These are phyloP conservation scores for Colletotrichum caudatum DNA, from an alignment of 2,329 filamentous ascomycete genomes.

Conservation along the genomic window DNA sequence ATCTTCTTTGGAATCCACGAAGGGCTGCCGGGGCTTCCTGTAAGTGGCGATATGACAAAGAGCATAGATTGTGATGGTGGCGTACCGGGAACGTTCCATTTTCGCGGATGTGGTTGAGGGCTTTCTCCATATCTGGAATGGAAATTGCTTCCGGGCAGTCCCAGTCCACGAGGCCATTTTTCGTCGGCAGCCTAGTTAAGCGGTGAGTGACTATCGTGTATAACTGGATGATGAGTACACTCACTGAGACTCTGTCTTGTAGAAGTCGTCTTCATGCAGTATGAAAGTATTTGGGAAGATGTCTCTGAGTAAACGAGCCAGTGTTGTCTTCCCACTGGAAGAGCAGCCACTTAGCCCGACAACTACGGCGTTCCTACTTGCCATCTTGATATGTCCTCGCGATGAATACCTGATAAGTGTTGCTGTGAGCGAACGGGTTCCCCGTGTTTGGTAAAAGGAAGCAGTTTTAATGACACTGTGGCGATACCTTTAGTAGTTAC, in stretches of 20 bases:
- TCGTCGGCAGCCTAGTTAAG: slow-evolving; percentile 62
- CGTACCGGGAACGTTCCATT: slow-evolving; percentile 75
- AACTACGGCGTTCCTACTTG: slow-evolving; percentile 66
- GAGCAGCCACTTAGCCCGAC: slow-evolving; percentile 91
- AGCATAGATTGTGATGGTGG: not conserved
- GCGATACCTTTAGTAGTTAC: not conserved
- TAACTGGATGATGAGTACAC: slow-evolving; percentile 45
- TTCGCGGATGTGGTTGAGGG: slow-evolving; percentile 77
- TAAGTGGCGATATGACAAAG: slow-evolving; percentile 43
- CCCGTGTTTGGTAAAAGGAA: not conserved
- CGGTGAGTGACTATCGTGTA: slow-evolving; percentile 17
- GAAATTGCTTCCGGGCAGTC: slow-evolving; percentile 87
- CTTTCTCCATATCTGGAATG: slow-evolving; percentile 73
- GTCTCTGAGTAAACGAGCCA: slow-evolving; percentile 84
- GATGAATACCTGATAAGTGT: not conserved
- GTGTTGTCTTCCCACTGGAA: slow-evolving; percentile 93
- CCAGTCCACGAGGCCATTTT: slow-evolving; percentile 82
- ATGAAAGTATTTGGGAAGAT: slow-evolving; percentile 85
- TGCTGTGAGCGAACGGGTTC: not conserved
- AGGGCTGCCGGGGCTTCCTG: slow-evolving; percentile 53
- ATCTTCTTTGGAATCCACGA: slow-evolving; percentile 70
- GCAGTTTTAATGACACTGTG: no score
- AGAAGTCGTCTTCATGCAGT: slow-evolving; percentile 97
- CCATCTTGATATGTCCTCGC: slow-evolving; percentile 46
- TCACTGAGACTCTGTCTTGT: slow-evolving; percentile 80